Evolutionary conservation across 176 grass and related monocot species (phyloP).

Genomic region (Triticum aestivum): DNA sequence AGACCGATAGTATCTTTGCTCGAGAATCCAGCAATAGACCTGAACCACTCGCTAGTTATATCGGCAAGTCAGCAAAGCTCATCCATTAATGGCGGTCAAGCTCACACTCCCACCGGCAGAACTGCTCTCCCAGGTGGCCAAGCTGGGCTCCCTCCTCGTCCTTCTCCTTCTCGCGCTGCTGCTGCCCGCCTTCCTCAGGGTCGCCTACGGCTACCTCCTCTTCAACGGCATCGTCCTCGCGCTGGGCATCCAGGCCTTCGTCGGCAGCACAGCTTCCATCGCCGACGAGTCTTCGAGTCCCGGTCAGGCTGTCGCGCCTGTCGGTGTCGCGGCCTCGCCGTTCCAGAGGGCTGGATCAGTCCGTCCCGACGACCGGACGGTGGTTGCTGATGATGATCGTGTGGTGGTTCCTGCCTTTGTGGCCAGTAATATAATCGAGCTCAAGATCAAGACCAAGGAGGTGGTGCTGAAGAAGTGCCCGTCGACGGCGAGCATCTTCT

Average conservation of each 20-base stretch:
- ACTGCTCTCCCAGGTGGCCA: neutral
- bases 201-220: constrained; percentile 5
- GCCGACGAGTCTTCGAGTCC: neutral
- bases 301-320: neutral
- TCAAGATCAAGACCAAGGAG: neutral
- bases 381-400: neutral
- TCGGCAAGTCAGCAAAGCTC: neutral
- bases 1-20: neutral
- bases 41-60: neutral
- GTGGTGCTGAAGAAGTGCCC: constrained; percentile 5
- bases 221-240: constrained; percentile 11
- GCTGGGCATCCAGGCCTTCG: neutral
- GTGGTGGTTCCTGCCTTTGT: neutral
- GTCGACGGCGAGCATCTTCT: constrained; percentile 11
- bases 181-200: constrained; percentile 10
- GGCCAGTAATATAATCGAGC: neutral
- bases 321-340: neutral
- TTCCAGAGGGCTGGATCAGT: neutral
- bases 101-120: neutral
- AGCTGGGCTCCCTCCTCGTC: constrained; percentile 2
- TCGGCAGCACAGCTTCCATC: too few relatives aligned
- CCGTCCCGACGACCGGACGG: neutral
- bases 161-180: neutral
- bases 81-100: neutral
- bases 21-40: neutral